These are phyloP conservation scores for Filobasidium uniguttulatum DNA, from an alignment of 1,284 basidiomycete species.

Conservation along the genomic window DNA sequence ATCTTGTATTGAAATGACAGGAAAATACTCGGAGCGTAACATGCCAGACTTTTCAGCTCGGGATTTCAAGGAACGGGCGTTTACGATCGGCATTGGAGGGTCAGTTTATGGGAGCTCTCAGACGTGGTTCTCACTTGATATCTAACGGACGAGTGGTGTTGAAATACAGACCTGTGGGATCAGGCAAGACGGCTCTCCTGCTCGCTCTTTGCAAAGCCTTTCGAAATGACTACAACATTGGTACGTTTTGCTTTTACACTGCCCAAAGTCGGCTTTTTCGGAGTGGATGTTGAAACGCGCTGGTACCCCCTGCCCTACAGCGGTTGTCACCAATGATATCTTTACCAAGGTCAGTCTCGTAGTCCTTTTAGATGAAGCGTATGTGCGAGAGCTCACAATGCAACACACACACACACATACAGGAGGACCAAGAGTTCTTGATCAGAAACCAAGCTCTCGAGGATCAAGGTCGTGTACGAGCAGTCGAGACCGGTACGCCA, in stretches of 20 bases:
- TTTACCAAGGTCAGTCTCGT: slow-evolving; percentile 51
- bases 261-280: not conserved
- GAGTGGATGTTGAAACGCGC: not conserved
- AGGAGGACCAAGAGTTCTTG: slow-evolving; percentile 91
- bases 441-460: slow-evolving; percentile 83
- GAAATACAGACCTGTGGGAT: slow-evolving; percentile 68
- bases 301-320: slow-evolving; percentile 37
- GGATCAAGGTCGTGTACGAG: slow-evolving; percentile 62
- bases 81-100: slow-evolving; percentile 96
- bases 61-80: slow-evolving; percentile 84
- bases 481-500: slow-evolving; percentile 68
- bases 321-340: slow-evolving; percentile 90
- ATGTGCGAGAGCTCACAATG: no score
- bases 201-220: slow-evolving; percentile 79
- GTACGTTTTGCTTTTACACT: slow-evolving; percentile 37
- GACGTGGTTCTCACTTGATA: not conserved
- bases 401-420: not conserved
- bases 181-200: slow-evolving; percentile 90
- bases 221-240: slow-evolving; percentile 76
- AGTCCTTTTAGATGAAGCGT: no score
- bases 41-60: slow-evolving; percentile 72
- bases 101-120: slow-evolving; percentile 34
- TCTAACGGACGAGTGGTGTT: not conserved
- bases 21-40: slow-evolving; percentile 84
- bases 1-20: slow-evolving; percentile 37